Evolutionary conservation across 1,284 basidiomycete genomes (phyloP), one percentile per base, ranked within the genome.

Genomic region (Sphaerobolus stellatus): DNA sequence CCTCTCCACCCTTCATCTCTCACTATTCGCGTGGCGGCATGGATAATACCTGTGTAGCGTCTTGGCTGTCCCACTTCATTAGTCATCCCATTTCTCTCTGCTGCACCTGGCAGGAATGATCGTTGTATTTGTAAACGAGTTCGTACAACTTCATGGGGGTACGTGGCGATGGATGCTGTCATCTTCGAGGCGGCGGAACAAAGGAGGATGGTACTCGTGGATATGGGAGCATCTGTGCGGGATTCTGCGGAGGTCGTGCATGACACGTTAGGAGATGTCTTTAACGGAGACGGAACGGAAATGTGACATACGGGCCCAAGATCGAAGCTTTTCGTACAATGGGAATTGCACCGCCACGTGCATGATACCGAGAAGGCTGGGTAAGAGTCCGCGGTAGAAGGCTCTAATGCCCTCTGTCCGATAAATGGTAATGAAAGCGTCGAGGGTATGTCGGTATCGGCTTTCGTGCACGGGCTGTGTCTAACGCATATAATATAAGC

Each of bases 341-440:
- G 94, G 94, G 63, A 98, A 97, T 67, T 98, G 94, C 1, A 98
- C 92, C 13, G 92, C 94, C 50, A 98, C 94, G 66, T 98, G 94
- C 4, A 83, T 72, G 52, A 97, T 94, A 34, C 94, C 94, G 50
- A 98, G 79, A 5, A 98, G 71, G 65, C 89, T 93, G 25, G 94
- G 94, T 13, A 94, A 66, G 38, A 98, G 76, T 24, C 94, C 94
- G 54, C 93, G 89, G 72, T 97, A 98, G 71, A 98, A 97, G 0
- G 93, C 93, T 24, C 79, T 73, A 6, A 81, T 63, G 30, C 95
- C 94, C 74, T 98, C 94, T 20, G 81, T 82, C 34, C 84, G 83
- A 70, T 94, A 96, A 59, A 98, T 97, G 13, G 88, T 89, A 46
- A 80, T 62, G 38, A 92, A 86, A 0, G 94, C 94, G 63, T 96